These are phyloP conservation scores for Venturiaceae sp. DNA, from an alignment of 2,329 filamentous ascomycete species.

Conservation along the genomic window DNA sequence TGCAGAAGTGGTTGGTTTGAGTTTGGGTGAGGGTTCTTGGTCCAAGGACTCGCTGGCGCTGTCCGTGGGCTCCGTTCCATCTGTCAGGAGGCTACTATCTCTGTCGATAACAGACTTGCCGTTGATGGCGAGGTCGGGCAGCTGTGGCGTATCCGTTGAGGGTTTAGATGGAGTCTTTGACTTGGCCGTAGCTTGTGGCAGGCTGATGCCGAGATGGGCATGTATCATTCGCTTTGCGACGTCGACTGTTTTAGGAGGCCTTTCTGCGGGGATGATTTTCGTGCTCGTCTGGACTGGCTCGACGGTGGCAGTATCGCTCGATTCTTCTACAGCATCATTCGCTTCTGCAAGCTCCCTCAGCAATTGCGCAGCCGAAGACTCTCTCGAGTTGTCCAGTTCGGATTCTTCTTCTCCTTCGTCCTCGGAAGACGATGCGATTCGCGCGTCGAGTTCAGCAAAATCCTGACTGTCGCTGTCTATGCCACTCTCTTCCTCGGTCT, in stretches of 20 bases:
- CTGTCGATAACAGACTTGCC: not conserved
- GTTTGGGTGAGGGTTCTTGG: not conserved
- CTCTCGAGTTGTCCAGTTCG: not conserved
- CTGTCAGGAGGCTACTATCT: not conserved
- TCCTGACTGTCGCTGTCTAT: not conserved
- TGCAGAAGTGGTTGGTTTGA: slow-evolving; percentile 34
- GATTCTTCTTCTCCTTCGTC: slow-evolving; percentile 2
- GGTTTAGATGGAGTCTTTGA: not conserved
- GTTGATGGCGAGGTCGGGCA: not conserved
- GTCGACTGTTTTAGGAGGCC: not conserved
- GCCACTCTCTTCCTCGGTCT: slow-evolving; percentile 21
- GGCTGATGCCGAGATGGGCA: not conserved
- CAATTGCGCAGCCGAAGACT: not conserved
- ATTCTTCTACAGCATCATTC: not conserved
- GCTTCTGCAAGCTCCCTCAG: not conserved
- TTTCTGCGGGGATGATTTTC: not conserved
- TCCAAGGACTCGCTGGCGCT: not conserved
- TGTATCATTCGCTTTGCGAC: not conserved
- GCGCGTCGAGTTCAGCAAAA: not conserved
- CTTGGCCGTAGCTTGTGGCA: not conserved
- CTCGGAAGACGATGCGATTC: not conserved
- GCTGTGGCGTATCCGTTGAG: not conserved
- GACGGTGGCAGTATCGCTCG: not conserved
- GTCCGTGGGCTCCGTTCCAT: not conserved
- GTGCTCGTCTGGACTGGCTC: not conserved